These are phyloP conservation scores for Cymbopogon citratus DNA, from an alignment of 176 grass and related monocot genomes.

Conservation along the genomic window DNA sequence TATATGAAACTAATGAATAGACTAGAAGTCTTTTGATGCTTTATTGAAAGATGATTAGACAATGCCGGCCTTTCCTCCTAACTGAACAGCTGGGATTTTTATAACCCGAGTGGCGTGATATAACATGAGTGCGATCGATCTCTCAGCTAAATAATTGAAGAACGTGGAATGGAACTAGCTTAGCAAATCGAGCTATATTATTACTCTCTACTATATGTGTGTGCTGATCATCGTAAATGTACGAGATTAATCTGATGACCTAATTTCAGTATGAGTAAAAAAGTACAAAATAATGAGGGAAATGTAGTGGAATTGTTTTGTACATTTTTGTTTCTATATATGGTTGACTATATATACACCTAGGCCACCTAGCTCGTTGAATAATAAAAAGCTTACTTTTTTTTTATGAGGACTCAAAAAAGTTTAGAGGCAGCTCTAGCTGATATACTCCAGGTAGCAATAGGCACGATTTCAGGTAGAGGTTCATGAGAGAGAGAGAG, in stretches of 20 bases:
- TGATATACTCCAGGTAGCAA: too few relatives aligned
- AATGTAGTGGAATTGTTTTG: background rate
- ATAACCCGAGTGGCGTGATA: slow-evolving; percentile 3
- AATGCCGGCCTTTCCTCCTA: slow-evolving; percentile 28
- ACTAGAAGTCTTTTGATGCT: background rate
- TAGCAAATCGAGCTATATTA: background rate
- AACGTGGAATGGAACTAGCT: background rate
- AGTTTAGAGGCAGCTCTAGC: background rate
- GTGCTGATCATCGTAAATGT: background rate
- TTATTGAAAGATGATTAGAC: background rate
- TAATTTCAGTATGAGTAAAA: background rate
- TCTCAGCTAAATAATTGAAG: background rate
- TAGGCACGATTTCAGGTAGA: too few relatives aligned
- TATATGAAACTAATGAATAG: background rate
- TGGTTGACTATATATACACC: background rate
- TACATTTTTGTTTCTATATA: background rate
- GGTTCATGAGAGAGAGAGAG: too few relatives aligned
- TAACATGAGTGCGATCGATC: background rate
- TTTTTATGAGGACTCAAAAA: background rate
- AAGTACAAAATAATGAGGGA: background rate
- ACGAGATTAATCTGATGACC: background rate
- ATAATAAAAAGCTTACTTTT: background rate
- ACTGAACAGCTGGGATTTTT: slow-evolving; percentile 10
- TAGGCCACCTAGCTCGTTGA: too few relatives aligned
- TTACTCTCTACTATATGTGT: background rate